Conservation (phyloP, 257 asterid genomes). For the Thymus quinquecostatus region DNA sequence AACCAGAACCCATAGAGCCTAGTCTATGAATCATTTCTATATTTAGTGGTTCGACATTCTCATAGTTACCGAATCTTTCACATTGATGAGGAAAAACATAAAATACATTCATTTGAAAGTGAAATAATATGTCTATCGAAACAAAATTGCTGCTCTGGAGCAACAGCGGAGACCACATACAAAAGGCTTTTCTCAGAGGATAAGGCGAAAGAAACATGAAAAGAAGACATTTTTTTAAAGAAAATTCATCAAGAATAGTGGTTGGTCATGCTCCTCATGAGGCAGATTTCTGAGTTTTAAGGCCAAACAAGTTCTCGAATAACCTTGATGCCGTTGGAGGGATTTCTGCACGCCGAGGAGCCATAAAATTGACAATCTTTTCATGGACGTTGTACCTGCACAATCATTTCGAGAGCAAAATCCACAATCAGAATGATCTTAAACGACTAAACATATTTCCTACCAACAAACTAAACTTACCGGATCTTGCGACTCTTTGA, state of each 20-base stretch:
- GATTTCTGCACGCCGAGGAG: slow-evolving; percentile 58
- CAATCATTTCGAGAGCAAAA: neutral
- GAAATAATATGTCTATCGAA: neutral
- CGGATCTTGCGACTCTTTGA: slow-evolving; percentile 95
- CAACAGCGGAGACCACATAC: neutral
- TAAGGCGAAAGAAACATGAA: too few species aligned
- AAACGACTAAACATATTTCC: neutral
- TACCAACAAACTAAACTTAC: slow-evolving; percentile 38
- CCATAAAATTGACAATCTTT: slow-evolving; percentile 88
- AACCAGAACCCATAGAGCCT: too few species aligned
- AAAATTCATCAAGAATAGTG: too few species aligned
- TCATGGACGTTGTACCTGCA: slow-evolving; percentile 91
- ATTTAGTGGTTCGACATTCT: too few species aligned
- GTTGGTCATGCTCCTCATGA: neutral
- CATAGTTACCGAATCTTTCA: too few species aligned
- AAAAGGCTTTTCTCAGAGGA: neutral
- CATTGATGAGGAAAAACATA: too few species aligned
- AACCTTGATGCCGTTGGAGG: slow-evolving; percentile 66
- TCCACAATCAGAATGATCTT: neutral
- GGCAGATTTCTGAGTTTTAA: slow-evolving; percentile 47
- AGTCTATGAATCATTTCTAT: too few species aligned
- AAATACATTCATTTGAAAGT: neutral
- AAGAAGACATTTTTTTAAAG: too few species aligned
- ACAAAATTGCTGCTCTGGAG: neutral
- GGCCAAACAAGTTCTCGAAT: slow-evolving; percentile 70